Conservation (phyloP, 1,139 yeast genomes). For the Geotrichum siamense region DNA sequence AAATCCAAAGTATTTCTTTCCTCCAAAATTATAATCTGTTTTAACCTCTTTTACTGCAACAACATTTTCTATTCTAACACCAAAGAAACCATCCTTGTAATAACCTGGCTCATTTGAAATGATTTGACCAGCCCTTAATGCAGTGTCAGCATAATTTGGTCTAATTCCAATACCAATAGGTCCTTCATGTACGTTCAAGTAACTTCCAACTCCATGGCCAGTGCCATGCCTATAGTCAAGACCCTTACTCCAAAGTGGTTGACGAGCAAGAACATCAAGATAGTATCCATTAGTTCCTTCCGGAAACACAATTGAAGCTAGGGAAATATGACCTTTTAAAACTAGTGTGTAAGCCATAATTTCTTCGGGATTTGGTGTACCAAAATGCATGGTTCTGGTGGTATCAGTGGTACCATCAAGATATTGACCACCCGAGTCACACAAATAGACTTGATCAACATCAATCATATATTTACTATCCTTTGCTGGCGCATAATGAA, state of each 20-base stretch:
- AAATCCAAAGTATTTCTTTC: slow-evolving; percentile 59
- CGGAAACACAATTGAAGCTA: slow-evolving; percentile 75
- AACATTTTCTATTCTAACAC: slow-evolving; percentile 85
- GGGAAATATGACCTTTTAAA: slow-evolving; percentile 81
- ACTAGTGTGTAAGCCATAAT: slow-evolving; percentile 72
- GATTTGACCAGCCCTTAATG: slow-evolving; percentile 64
- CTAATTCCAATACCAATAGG: slow-evolving; percentile 88
- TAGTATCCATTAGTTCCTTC: slow-evolving; percentile 77
- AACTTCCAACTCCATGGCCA: slow-evolving; percentile 95
- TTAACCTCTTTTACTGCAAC: slow-evolving; percentile 52
- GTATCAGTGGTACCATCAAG: slow-evolving; percentile 95
- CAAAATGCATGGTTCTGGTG: slow-evolving; percentile 88
- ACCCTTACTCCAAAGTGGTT: slow-evolving; percentile 76
- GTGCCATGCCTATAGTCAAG: slow-evolving; percentile 95
- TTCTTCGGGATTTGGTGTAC: slow-evolving; percentile 62
- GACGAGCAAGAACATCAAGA: slow-evolving; percentile 86
- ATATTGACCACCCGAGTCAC: slow-evolving; percentile 93
- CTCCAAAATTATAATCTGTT: slow-evolving; percentile 38
- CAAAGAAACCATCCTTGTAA: slow-evolving; percentile 87
- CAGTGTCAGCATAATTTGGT: slow-evolving; percentile 28
- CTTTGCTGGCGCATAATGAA: slow-evolving; percentile 76
- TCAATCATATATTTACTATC: slow-evolving; percentile 61
- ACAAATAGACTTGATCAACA: slow-evolving; percentile 69
- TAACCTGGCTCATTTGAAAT: slow-evolving; percentile 94
- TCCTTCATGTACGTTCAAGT: slow-evolving; percentile 90